phyloP scores from a whole-genome alignment of 108 stramenopile genomes.

The Aureococcus anophagefferens region DNA sequence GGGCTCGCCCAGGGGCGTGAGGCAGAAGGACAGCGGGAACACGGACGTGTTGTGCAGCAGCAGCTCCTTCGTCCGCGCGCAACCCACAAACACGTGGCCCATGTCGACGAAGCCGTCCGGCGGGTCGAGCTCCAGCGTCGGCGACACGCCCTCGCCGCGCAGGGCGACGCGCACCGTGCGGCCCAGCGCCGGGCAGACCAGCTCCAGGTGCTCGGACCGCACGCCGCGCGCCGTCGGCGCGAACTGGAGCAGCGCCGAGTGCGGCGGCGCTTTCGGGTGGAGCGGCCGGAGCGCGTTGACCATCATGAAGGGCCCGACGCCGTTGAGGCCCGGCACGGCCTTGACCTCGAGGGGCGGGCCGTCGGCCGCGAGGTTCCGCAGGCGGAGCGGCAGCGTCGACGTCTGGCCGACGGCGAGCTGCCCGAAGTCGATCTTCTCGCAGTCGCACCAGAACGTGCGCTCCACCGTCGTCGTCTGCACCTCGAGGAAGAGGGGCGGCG shows the following conservation, averaged over 20 bases:
- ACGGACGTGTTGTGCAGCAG: conserved; percentile 28
- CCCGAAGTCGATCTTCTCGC: conserved; percentile 17
- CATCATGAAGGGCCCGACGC: conserved; percentile 29
- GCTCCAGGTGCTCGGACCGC: conserved; percentile 23
- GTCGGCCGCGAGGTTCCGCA: conserved; percentile 23
- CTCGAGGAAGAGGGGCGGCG: conserved; percentile 27
- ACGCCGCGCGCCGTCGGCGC: conserved; percentile 19
- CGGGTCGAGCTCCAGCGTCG: conserved; percentile 21
- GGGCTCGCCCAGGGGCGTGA: conserved; percentile 4
- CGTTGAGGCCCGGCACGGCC: conserved; percentile 16
- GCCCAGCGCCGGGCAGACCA: conserved; percentile 18
- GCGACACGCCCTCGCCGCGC: conserved; percentile 38
- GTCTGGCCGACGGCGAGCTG: conserved; percentile 34
- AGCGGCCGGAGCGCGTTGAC: conserved; percentile 35
- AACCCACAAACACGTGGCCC: conserved; percentile 25
- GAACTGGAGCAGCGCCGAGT: conserved; percentile 24
- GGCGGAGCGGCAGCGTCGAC: conserved; percentile 9
- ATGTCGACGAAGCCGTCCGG: conserved; percentile 19
- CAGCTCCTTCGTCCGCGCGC: conserved; percentile 9
- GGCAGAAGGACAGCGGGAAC: conserved; percentile 25
- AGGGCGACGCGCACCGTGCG: conserved; percentile 20
- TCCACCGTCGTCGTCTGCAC: conserved; percentile 28
- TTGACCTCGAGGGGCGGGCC: conserved; percentile 10
- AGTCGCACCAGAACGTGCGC: conserved; percentile 18
- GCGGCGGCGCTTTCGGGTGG: conserved; percentile 7